A percentile compares a stretch with the other conserved stretches of the same genome.
phyloP scores from a whole-genome alignment of 352 stramenopile species.

The Salisapilia sapeloensis region DNA sequence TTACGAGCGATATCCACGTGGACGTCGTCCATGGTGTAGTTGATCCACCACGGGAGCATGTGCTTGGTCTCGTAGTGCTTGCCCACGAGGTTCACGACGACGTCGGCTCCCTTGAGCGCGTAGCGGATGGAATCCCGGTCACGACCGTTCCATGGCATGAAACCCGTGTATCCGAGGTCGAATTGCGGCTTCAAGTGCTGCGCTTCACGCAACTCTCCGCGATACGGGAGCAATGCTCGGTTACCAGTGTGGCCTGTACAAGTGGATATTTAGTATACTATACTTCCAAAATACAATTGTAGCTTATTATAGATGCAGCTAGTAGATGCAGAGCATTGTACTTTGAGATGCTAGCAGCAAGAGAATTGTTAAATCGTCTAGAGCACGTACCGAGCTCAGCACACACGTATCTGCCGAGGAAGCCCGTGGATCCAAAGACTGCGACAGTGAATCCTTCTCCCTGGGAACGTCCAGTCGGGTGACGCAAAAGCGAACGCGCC shows the following conservation, averaged over 20 bases:
- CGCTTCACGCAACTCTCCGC: conserved; percentile 88
- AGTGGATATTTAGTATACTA: no score
- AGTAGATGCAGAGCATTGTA: no score
- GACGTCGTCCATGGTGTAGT: conserved; percentile 92
- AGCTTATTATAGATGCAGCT: no score
- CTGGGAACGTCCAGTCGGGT: conserved; percentile 51
- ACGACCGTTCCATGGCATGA: conserved; percentile 65
- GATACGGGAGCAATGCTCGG: conserved; percentile 78
- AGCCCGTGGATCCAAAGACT: conserved; percentile 91
- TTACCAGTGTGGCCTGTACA: conserved; percentile 45
- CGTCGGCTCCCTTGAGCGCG: conserved; percentile 83
- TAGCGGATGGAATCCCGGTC: conserved; percentile 88
- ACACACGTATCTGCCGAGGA: conserved; percentile 91
- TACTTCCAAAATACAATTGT: no score
- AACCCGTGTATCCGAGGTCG: conserved; percentile 84
- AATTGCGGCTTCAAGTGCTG: conserved; percentile 89
- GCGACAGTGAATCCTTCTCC: conserved; percentile 82
- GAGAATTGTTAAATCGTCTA: no score
- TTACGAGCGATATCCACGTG: conserved; percentile 86
- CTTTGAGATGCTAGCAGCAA: no score
- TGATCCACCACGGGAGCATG: conserved; percentile 84
- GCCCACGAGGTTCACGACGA: conserved; percentile 95
- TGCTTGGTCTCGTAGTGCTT: conserved; percentile 97
- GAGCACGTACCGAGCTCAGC: conserved; percentile 79
- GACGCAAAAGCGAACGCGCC: conserved; percentile 50